Evolutionary conservation across 768 basidiomycete genomes (phyloP), one percentile per base, ranked within the genome.

Genomic region (Chalciporus piperatus): DNA sequence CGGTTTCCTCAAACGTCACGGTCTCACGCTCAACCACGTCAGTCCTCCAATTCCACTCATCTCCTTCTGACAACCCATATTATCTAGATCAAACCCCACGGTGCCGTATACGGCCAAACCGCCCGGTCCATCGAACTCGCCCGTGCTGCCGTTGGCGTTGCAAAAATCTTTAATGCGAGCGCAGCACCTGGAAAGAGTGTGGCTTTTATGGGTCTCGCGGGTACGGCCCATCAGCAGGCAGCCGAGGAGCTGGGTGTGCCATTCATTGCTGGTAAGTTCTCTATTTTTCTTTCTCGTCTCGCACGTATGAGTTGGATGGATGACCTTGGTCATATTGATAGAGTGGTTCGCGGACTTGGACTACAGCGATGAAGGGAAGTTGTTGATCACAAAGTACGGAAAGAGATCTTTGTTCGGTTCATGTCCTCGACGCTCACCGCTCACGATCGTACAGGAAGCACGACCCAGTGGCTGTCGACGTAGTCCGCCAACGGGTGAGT

Each of bases 311-410:
- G 32, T 6, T 33, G 9, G 13, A 22, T 22, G 22, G 22, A 22
- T 22, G 22, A 27, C 6, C 25, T 25, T 25, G 25, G 1, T 14
- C 20, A 48, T 50, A 83, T 16, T 13, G 27, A 48, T 49, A 83
- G 83, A 85, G 53, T 85, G 82, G 79, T 86, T 83, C 58, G 82
- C 80, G 2, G 84, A 89, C 60, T 64, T 86, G 25, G 81, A 84
- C 17, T 86, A 87, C 56, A 74, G 66, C 45, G 60, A 72, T 3
- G 73, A 77, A 49, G 85, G 84, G 3, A 78, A 77, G 56, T 70
- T 86, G 25, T 59, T 85, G 33, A 84, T 84, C 49, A 83, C 83
- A 9, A 77, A 81, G 82, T 81, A 37, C 9, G 27, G 6, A 22
- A 22, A 22, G 4, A 22, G 4, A 22, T 9, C 23, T 25, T 12